Evolutionary conservation across 2,329 filamentous ascomycete species (phyloP).

Genomic region (Colletotrichum camelliae): DNA sequence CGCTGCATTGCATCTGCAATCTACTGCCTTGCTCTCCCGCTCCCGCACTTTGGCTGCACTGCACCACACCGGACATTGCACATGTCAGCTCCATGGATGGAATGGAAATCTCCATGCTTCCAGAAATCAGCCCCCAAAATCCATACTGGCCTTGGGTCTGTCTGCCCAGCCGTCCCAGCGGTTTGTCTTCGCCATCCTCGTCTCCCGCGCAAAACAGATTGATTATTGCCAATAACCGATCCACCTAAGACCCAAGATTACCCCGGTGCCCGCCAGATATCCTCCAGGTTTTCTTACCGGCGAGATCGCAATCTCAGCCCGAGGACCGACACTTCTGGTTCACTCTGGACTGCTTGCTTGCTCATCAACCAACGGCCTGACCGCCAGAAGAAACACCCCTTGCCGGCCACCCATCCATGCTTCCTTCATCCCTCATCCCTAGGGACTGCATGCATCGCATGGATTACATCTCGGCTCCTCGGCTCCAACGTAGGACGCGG

Average conservation of each 20-base stretch:
- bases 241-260: not conserved
- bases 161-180: not conserved
- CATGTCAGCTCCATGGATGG: not conserved
- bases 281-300: not conserved
- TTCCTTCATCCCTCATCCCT: not conserved
- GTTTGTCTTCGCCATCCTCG: not conserved
- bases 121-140: not conserved
- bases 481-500: not conserved
- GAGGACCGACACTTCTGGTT: not conserved
- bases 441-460: slow-evolving; percentile 4
- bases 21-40: not conserved
- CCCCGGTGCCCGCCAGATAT: not conserved
- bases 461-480: slow-evolving; percentile 4
- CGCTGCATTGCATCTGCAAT: not conserved
- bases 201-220: not conserved
- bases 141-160: not conserved
- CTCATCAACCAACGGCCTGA: not conserved
- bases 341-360: not conserved
- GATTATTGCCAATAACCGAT: slow-evolving; percentile 6
- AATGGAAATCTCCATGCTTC: not conserved
- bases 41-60: not conserved
- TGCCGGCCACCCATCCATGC: not conserved
- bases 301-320: not conserved
- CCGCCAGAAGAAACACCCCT: not conserved
- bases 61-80: not conserved